A percentile compares a stretch with the other conserved stretches of the same genome.
These are phyloP conservation scores for Clitopilus hobsonii DNA, from an alignment of 768 basidiomycete species.

Conservation along the genomic window DNA sequence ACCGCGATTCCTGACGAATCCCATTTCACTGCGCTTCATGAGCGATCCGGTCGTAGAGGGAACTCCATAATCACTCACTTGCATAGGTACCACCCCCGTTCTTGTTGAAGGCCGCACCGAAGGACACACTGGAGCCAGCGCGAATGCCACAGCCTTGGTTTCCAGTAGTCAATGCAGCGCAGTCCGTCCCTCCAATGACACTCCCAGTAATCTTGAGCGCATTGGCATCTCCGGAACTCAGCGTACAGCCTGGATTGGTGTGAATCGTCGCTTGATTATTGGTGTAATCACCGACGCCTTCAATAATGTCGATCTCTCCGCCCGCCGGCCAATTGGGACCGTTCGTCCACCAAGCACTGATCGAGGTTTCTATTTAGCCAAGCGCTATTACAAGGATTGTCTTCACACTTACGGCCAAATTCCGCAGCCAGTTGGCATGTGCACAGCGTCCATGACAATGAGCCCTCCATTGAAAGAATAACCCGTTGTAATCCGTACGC, in stretches of 20 bases:
- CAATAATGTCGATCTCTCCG: slow-evolving; percentile 83
- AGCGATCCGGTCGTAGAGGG: slow-evolving; percentile 6
- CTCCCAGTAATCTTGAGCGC: slow-evolving; percentile 55
- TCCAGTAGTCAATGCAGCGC: slow-evolving; percentile 61
- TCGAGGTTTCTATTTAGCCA: background rate
- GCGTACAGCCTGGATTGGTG: slow-evolving; percentile 64
- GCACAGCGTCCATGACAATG: slow-evolving; percentile 77
- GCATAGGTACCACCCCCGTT: slow-evolving; percentile 87
- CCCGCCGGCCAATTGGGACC: slow-evolving; percentile 59
- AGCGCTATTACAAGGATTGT: background rate
- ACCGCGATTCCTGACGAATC: slow-evolving; percentile 68
- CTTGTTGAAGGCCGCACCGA: slow-evolving; percentile 84
- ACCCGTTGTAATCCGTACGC: slow-evolving; percentile 72
- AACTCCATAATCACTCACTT: slow-evolving; percentile 47
- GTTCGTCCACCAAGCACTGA: slow-evolving; percentile 46
- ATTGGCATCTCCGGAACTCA: slow-evolving; percentile 43
- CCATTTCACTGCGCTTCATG: slow-evolving; percentile 62
- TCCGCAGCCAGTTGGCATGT: slow-evolving; percentile 90
- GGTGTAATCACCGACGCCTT: slow-evolving; percentile 79
- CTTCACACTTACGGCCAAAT: slow-evolving; percentile 73
- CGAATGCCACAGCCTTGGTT: slow-evolving; percentile 84
- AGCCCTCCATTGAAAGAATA: slow-evolving; percentile 60
- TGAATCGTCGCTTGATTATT: slow-evolving; percentile 82
- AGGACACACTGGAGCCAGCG: slow-evolving; percentile 53
- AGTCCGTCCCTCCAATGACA: slow-evolving; percentile 68